Conservation (phyloP, 805 yeast species). For the Wickerhamomyces strasburgensis region DNA sequence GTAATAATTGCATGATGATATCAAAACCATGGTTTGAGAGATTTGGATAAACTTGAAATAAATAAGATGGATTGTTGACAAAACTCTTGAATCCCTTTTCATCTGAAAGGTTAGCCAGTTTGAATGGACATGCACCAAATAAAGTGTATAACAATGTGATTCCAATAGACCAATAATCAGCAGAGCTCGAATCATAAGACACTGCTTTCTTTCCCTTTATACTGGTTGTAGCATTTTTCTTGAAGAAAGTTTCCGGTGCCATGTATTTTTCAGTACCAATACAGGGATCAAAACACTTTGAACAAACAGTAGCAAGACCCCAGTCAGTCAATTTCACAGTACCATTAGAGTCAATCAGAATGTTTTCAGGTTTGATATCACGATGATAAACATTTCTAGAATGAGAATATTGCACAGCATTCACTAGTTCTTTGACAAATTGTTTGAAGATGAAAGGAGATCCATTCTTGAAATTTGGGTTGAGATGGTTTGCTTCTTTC, state of each 20-base stretch:
- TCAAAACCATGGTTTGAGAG: conserved; percentile 69
- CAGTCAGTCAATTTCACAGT: conserved; percentile 64
- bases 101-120: conserved; percentile 62
- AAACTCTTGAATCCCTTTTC: conserved; percentile 57
- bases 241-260: conserved; percentile 84
- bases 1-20: conserved; percentile 65
- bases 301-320: conserved; percentile 53
- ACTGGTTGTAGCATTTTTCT: conserved; percentile 11
- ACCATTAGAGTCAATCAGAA: conserved; percentile 47
- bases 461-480: conserved; percentile 13
- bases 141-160: conserved; percentile 71
- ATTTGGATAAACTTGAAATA: conserved; percentile 72
- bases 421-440: conserved; percentile 43
- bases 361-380: conserved; percentile 72
- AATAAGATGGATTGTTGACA: conserved; percentile 59
- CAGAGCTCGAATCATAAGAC: conserved; percentile 63
- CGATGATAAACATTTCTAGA: conserved; percentile 58
- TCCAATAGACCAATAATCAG: conserved; percentile 88
- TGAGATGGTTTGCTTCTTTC: conserved; percentile 18
- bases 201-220: conserved; percentile 4
- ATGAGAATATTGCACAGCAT: conserved; percentile 53
- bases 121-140: conserved; percentile 83
- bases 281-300: conserved; percentile 28
- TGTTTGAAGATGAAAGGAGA: conserved; percentile 27
- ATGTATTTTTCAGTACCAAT: conserved; percentile 85